phyloP scores from a whole-genome alignment of 305 asterid species.

The Fraxinus paxiana region DNA sequence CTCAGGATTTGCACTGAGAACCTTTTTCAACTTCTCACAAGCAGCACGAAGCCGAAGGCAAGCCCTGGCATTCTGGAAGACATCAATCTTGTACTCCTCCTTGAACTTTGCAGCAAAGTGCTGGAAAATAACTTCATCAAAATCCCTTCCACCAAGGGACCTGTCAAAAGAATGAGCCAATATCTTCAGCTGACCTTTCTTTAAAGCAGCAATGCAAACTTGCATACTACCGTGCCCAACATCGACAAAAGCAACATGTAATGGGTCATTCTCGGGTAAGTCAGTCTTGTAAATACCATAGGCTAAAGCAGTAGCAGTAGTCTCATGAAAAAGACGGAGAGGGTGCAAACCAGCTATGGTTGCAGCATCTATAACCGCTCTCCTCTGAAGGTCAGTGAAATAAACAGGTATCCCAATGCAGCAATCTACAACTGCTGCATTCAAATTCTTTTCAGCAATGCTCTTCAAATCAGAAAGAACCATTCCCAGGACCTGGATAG shows the following conservation, averaged over 20 bases:
- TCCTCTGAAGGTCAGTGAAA: conserved; percentile 85
- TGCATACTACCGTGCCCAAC: conserved; percentile 85
- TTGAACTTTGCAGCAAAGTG: conserved; percentile 84
- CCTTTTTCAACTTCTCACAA: conserved; percentile 87
- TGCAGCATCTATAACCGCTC: conserved; percentile 91
- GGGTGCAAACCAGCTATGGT: conserved; percentile 88
- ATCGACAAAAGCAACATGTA: conserved; percentile 81
- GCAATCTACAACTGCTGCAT: conserved; percentile 84
- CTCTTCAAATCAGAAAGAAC: conserved; percentile 68
- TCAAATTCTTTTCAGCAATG: conserved; percentile 77
- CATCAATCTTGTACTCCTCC: conserved; percentile 84
- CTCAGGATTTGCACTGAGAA: conserved; percentile 87
- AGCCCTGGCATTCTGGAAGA: conserved; percentile 79
- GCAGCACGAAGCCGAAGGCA: conserved; percentile 83
- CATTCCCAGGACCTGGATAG: conserved; percentile 86
- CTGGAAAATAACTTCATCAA: conserved; percentile 84
- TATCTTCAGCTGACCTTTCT: conserved; percentile 85
- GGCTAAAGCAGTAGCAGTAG: conserved; percentile 90
- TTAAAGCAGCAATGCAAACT: conserved; percentile 78
- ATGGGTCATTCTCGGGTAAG: conserved; percentile 67
- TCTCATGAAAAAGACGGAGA: conserved; percentile 79
- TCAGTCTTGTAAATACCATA: conserved; percentile 95
- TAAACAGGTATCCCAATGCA: conserved; percentile 89
- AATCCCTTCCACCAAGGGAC: conserved; percentile 84
- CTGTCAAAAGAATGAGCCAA: conserved; percentile 79